Conservation (phyloP, 441 rosid genomes). For the Erysimum cheiri region DNA sequence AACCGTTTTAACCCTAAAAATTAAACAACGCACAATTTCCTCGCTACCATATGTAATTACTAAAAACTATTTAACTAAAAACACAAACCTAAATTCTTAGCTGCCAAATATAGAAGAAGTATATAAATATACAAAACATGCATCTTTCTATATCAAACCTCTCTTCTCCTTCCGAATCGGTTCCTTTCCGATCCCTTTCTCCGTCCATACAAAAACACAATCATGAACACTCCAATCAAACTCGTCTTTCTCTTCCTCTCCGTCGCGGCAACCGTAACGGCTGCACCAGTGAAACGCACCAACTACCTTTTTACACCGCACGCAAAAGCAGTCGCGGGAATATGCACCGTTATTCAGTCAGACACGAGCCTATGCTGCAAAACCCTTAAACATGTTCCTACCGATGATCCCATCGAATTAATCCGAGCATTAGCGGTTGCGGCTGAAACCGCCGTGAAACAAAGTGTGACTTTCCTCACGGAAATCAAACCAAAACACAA, state of each 20-base stretch:
- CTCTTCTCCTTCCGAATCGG: conserved; percentile 11
- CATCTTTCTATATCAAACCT: conserved; percentile 14
- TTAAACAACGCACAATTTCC: conserved; percentile 29
- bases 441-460: conserved; percentile 32
- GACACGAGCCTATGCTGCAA: conserved; percentile 43
- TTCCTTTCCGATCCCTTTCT: conserved; percentile 36
- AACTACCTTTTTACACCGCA: conserved; percentile 41
- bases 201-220: conserved; percentile 24
- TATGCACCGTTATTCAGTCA: conserved; percentile 33
- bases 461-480: conserved; percentile 25
- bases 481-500: conserved; percentile 36
- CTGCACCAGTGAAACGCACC: conserved; percentile 21
- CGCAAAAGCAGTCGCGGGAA: conserved; percentile 44
- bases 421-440: conserved; percentile 39
- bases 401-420: conserved; percentile 42
- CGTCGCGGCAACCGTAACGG: not conserved
- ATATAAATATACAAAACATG: conserved; percentile 28
- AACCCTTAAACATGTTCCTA: conserved; percentile 43
- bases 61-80: not conserved
- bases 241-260: conserved; percentile 14
- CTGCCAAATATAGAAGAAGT: conserved; percentile 30
- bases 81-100: not conserved
- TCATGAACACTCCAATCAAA: conserved; percentile 42
- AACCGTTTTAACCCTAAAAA: conserved; percentile 10
- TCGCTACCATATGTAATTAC: conserved; percentile 25